Conservation (phyloP, 1,284 basidiomycete genomes). For the Neolentinus lepideus region DNA sequence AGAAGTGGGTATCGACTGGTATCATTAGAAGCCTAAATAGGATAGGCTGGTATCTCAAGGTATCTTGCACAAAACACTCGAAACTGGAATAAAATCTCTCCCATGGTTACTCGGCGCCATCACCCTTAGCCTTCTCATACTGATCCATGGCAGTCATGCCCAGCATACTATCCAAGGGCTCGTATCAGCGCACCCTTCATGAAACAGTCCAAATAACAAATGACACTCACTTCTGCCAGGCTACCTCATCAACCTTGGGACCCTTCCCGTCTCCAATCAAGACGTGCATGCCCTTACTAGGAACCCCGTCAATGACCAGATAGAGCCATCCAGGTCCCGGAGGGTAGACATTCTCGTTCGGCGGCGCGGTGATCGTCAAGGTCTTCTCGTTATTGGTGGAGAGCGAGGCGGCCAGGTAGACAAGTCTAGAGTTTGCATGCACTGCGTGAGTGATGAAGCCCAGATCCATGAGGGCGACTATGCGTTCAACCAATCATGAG, state of each 20-base stretch:
- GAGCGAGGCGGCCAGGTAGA: constrained; percentile 44
- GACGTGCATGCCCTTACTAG: constrained; percentile 57
- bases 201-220: background rate
- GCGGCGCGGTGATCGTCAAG: constrained; percentile 42
- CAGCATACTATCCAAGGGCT: constrained; percentile 24
- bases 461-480: constrained; percentile 74
- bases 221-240: constrained; percentile 45
- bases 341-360: constrained; percentile 59
- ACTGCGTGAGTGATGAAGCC: constrained; percentile 76
- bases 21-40: no score
- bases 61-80: background rate
- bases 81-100: background rate
- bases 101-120: constrained; percentile 6
- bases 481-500: background rate
- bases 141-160: constrained; percentile 43
- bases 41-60: background rate
- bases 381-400: constrained; percentile 25
- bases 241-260: constrained; percentile 49
- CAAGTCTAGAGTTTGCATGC: constrained; percentile 72
- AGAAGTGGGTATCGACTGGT: no score
- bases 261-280: constrained; percentile 63
- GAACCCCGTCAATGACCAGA: constrained; percentile 61
- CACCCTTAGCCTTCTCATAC: constrained; percentile 31
- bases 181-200: background rate
- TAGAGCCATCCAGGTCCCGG: constrained; percentile 80